Conservation (phyloP, 768 basidiomycete genomes). For the Baorangia bicolor region DNA sequence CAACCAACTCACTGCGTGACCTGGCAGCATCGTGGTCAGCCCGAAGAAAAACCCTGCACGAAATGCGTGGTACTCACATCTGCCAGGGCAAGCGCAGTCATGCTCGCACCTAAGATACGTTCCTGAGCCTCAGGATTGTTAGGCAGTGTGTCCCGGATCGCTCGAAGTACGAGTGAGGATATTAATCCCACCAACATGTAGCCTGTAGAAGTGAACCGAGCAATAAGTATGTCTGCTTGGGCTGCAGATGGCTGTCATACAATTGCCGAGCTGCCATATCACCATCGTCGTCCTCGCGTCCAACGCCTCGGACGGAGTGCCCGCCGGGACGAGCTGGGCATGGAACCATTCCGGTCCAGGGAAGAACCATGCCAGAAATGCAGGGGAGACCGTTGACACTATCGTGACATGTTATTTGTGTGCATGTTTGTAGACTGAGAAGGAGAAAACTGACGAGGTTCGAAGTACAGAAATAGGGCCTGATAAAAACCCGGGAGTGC, state of each 20-base stretch:
- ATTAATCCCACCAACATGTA: conserved; percentile 64
- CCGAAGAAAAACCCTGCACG: neutral
- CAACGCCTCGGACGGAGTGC: conserved; percentile 26
- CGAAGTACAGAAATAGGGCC: conserved; percentile 60
- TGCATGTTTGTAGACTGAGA: neutral
- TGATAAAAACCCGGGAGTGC: conserved; percentile 65
- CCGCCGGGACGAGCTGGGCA: conserved; percentile 57
- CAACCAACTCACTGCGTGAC: conserved; percentile 54
- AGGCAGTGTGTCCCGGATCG: conserved; percentile 57
- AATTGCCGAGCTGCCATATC: conserved; percentile 67
- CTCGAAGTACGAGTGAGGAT: conserved; percentile 65
- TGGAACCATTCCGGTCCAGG: conserved; percentile 70
- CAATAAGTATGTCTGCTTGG: neutral
- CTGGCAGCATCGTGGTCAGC: conserved; percentile 33
- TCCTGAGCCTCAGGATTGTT: conserved; percentile 63
- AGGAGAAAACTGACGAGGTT: conserved; percentile 50
- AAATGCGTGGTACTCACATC: conserved; percentile 51
- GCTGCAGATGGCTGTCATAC: conserved; percentile 35
- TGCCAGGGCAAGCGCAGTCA: conserved; percentile 63
- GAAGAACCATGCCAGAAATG: conserved; percentile 50
- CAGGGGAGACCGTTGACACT: conserved; percentile 54
- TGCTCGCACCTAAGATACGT: conserved; percentile 59
- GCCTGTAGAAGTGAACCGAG: conserved; percentile 36
- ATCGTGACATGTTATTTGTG: conserved; percentile 14
- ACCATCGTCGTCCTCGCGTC: conserved; percentile 58